Conservation (phyloP, 345 rosid species). For the Acer campestre region DNA sequence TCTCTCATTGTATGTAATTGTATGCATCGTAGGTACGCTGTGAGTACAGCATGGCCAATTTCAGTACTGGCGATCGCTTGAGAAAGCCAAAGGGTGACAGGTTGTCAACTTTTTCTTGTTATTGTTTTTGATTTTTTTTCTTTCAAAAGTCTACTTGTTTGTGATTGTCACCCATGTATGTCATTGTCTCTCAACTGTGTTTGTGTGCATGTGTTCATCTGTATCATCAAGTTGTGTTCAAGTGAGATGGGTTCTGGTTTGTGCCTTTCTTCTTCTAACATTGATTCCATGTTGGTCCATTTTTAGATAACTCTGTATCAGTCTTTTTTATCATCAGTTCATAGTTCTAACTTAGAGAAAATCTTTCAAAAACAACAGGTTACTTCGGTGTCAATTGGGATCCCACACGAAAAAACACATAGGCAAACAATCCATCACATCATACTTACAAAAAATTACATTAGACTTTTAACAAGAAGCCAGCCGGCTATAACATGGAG, state of each 20-base stretch:
- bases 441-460: too few relatives aligned
- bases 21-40: conserved; percentile 63
- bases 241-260: background rate
- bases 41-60: conserved; percentile 95
- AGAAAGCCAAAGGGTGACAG: conserved; percentile 90
- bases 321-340: background rate
- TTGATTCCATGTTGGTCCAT: background rate
- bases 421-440: too few relatives aligned
- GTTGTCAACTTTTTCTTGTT: conserved; percentile 25
- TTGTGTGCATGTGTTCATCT: background rate
- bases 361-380: background rate
- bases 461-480: background rate
- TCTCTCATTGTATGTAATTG: background rate
- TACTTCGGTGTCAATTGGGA: too few relatives aligned
- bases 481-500: background rate
- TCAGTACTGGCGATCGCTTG: conserved; percentile 87
- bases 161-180: too few relatives aligned
- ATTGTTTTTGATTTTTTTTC: background rate
- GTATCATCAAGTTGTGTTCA: background rate
- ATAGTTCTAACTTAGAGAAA: background rate
- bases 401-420: too few relatives aligned
- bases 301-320: background rate
- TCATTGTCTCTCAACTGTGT: background rate
- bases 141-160: background rate
- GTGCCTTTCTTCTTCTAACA: background rate